Base-by-base conservation (phyloP, 2,329 filamentous ascomycete species). In the Trichoderma guizhouense region DNA sequence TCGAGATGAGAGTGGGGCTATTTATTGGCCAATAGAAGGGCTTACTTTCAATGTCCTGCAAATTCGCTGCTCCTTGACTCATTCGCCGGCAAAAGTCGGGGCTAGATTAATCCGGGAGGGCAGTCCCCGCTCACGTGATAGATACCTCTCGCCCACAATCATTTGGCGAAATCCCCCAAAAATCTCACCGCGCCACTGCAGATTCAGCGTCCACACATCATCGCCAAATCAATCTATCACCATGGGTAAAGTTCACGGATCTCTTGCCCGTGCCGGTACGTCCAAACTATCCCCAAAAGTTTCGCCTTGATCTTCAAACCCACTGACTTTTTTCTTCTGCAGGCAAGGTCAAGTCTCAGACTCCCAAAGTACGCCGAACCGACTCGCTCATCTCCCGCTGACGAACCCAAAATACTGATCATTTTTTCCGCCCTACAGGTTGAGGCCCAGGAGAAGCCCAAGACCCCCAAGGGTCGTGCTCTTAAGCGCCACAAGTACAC, bases 291-390 rank as follows among this genome's bases (percentile, higher is more conserved):
- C 71, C 72, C 57, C 73, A 55, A 61, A 26, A 6, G 58, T 51
- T 14, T 30, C 12, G 47, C 58, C 15, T 53, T 12, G 28, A 0
- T 53, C 47, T 34, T 15, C 28, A 14, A 28, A 34, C 74, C 34
- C 30, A 73, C 71, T 74, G 69, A 76, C 77, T 80, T 85, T 91
- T 90, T 84, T 91, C 30, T 30, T 14, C 24, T 91, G 89, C 90
- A 87, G 94, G 94, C 88, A 97, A 97, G 90, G 94, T 97, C 91
- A 97, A 97, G 92, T 95, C 93, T 87, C 93, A 95, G 87, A 95
- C 93, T 80, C 93, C 93, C 82, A 95, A 95, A 91, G 92, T 94
- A 89, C 85, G 89, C 85, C 73, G 76, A 66, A 71, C 53, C 69
- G 65, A 72, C 53, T 60, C 47, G 21, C 69, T 69, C n/a, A 71